Base-by-base conservation (phyloP, 2,329 filamentous ascomycete genomes). In the Penicillium decumbens region DNA sequence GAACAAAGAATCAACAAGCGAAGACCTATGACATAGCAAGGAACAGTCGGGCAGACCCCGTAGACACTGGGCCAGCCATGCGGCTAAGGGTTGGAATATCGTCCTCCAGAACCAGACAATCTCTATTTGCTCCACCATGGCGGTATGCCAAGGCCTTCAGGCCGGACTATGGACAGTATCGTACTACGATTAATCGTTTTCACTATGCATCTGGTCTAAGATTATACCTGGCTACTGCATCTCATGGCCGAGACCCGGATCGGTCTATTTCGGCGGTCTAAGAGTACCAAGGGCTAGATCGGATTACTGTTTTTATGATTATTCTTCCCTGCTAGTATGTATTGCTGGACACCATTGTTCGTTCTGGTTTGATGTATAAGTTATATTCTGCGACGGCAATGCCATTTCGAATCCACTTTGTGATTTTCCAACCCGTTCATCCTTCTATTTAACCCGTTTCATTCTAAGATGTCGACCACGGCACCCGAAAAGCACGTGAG, bases 401-500 rank as follows among this genome's bases (percentile, higher is more conserved):
- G 32, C 24, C 25, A 30, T 41, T 48, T 45, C 37, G 12, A 51
- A 46, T 54, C 33, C 47, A 33, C 47, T 48, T 32, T 43, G 27
- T 46, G 28, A 10, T 51, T 35, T 18, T 37, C 8, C 15, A 23
- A 37, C 3, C 33, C 18, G 15, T 37, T 37, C 15, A 37, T 2
- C 33, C 8, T 6, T 9, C 32, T 9, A 35, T 3, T 4, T 23
- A n/a, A n/a, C n/a, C 27, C 24, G 43, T 42, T 20, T 24, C 20
- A 29, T 44, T 41, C 42, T 33, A 23, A 12, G 30, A 33, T 40
- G 33, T 45, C 43, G 47, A 51, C 27, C 27, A 28, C 50, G 24
- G 50, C 45, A 37, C 33, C 41, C n/a, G 54, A 58, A 54, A 66
- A 69, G 57, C 67, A 68, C 61, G 64, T 67, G 65, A 67, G 60